Base-by-base conservation (phyloP, 257 asterid species). In the Solanum sitiens region DNA sequence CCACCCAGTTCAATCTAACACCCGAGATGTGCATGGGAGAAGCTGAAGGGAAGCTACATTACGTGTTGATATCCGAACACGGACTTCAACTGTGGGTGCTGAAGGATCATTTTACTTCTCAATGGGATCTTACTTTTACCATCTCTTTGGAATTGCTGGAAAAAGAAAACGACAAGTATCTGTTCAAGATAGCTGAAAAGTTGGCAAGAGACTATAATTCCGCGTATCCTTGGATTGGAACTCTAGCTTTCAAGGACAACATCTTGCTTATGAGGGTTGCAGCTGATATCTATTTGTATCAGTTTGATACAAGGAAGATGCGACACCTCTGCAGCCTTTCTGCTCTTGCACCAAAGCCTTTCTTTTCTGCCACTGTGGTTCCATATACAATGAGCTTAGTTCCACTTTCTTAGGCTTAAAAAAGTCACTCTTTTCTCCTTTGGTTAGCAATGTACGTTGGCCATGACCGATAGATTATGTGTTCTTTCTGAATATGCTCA, bases 11-110 rank as follows among this genome's bases (percentile, higher is more conserved):
- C 83, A 35, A 25, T 5, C 30, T 76, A 32, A 42, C 84, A 21
- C 95, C 93, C 0, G 91, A 91, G 67, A 91, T 91, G 91, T 96
- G 98, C 80, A 89, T 96, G 61, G 98, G 98, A 30, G 98, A 93
- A 88, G 93, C 92, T 2, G 37, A 86, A 50, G 95, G 93, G 42
- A 87, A 84, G 79, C 86, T 94, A 18, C 86, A 87, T 59, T 93
- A 86, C 23, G 94, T 91, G 71, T 67, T 92, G 32, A 39, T 94
- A 61, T 93, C 93, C 0, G 91, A 90, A 45, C 40, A 92, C 14
- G 96, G 98, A 12, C 88, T 96, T 23, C 98, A 93, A 32, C 79
- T 92, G 7, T 96, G 98, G 95, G 88, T 84, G 59, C 92, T 96
- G 2, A 88, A 89, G 86, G 96, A 95, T 86, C 82, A 23, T 63